phyloP scores from a whole-genome alignment of 306 rosid genomes.

The Acacia acuminata region DNA sequence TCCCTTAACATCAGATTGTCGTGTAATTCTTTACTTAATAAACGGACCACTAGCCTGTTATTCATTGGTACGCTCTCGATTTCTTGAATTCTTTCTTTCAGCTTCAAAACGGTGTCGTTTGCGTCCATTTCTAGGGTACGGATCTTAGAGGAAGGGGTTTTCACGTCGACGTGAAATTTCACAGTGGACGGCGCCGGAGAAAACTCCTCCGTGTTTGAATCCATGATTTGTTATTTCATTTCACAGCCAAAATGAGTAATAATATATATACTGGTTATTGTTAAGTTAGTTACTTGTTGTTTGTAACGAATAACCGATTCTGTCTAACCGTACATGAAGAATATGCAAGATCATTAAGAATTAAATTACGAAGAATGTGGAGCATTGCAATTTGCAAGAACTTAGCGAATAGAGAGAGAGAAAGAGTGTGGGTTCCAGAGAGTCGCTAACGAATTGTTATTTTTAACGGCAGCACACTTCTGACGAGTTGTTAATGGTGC shows the following conservation, averaged over 20 bases:
- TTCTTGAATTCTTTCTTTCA: conserved; percentile 60
- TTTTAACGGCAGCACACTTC: no score
- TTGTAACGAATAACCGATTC: no score
- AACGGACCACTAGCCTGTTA: conserved; percentile 34
- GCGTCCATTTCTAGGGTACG: conserved; percentile 44
- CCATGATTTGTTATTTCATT: conserved; percentile 37
- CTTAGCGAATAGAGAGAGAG: no score
- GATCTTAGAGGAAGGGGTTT: conserved; percentile 32
- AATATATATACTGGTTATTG: no score
- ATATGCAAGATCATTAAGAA: no score
- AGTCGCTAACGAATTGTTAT: no score
- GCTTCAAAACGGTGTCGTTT: conserved; percentile 43
- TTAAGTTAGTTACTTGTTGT: no score
- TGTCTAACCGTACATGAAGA: no score
- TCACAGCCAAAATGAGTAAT: background rate
- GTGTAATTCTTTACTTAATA: conserved; percentile 34
- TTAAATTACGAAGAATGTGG: no score
- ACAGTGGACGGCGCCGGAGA: background rate
- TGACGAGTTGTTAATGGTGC: no score
- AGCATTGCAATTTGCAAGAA: no score
- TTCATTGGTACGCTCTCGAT: conserved; percentile 31
- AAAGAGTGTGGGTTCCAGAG: no score
- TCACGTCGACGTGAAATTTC: conserved; percentile 40
- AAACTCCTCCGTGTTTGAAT: conserved; percentile 32
- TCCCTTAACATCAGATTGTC: conserved; percentile 43